A percentile compares a stretch with the other conserved stretches of the same genome.
Conservation (phyloP, 2,329 filamentous ascomycete genomes). For the Colletotrichum sp. region DNA sequence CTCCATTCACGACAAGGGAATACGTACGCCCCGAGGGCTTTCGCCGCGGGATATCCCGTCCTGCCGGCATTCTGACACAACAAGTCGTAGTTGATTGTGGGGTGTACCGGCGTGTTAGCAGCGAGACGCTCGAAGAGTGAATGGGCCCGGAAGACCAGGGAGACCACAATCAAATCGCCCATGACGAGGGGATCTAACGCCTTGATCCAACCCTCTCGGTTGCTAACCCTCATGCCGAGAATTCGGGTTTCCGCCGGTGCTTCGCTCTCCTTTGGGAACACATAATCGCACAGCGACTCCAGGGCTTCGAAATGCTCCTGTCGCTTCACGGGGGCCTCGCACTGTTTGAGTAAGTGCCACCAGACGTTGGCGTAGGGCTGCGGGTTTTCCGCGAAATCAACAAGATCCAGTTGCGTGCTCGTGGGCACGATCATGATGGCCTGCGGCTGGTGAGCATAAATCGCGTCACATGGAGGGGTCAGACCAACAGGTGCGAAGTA, state of each 20-base stretch:
- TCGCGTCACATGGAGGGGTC: neutral
- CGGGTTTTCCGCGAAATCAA: neutral
- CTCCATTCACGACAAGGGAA: neutral
- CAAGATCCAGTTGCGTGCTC: neutral
- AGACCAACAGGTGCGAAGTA: conserved; percentile 7
- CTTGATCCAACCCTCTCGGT: neutral
- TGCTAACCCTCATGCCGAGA: neutral
- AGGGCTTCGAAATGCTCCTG: neutral
- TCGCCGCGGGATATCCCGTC: neutral
- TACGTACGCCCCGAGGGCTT: neutral
- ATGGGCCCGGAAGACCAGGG: neutral
- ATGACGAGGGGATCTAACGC: neutral
- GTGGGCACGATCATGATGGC: conserved; percentile 4
- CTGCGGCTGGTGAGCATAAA: neutral
- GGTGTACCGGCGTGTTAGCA: neutral
- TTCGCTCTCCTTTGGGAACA: neutral
- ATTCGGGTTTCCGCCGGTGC: neutral
- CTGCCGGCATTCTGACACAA: neutral
- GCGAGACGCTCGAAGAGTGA: neutral
- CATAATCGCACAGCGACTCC: neutral
- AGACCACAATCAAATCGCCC: neutral
- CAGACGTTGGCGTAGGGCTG: neutral
- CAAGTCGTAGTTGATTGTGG: neutral
- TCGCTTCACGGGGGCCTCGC: neutral
- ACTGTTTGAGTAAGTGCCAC: conserved; percentile 1